Evolutionary conservation across 352 stramenopile genomes (phyloP), one percentile per base, ranked within the genome.

Genomic region (Globisporangium cylindrosporum): DNA sequence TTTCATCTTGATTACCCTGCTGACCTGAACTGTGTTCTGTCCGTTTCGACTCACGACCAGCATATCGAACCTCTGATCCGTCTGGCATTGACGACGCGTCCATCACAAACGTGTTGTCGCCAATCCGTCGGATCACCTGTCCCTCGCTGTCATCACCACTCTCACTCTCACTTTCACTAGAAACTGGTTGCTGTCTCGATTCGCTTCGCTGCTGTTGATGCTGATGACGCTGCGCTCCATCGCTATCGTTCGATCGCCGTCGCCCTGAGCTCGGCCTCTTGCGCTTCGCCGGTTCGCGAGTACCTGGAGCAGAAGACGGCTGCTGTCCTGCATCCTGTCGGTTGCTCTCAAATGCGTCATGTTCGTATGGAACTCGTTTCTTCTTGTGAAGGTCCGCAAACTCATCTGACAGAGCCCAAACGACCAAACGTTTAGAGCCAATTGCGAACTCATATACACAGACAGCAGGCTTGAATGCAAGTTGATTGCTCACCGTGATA

Each of bases 371-470:
- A 6, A 34, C 59, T 69, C 34, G 66, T 60, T 74, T 67, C 46
- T 77, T 83, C 64, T 74, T 71, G 55, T 80, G 57, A 0, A 70
- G 71, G 15, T 81, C 77, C 9, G 84, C 84, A 69, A 78, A 93
- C 53, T 88, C 73, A 54, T 93, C 83, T 91, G 12, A 59, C 1
- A 32, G 51, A 5, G 18, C 27, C 20, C n/a, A 53, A 20, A 22
- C 15, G 34, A 5, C 4, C 20, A 18, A 15, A 15, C 10, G 2
- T 7, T 34, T 14, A 20, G n/a, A 48, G 20, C 29, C n/a, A 25
- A 10, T 10, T 10, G 41, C 20, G 6, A 27, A 15, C 46, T 18
- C 4, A 48, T 10, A 29, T 18, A 27, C 29, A 57, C 38, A 41
- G 7, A 38, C 9, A 41, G 59, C 32, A 51, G 14, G 15, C 8